Evolutionary conservation across 1,284 basidiomycete genomes (phyloP).

Genomic region (Trametes polyzona): DNA sequence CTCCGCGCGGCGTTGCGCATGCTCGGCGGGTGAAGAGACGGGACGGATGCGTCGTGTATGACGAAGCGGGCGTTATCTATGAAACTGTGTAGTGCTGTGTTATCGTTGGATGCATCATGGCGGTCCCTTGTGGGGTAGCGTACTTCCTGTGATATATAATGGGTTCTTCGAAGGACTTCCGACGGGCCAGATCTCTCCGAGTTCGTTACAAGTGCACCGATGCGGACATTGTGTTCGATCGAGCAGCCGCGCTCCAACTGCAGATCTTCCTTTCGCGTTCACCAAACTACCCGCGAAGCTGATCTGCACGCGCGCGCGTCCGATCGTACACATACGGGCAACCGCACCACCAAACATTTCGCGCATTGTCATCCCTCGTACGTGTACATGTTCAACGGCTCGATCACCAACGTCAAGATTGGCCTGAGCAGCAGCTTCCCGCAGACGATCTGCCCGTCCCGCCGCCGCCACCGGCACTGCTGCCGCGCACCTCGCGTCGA

Average conservation of each 20-base stretch:
- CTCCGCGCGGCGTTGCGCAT: constrained; percentile 73
- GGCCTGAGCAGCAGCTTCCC: neutral
- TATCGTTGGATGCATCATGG: neutral
- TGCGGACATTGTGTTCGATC: no score
- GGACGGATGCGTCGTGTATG: neutral
- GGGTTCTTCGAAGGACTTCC: neutral
- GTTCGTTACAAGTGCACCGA: neutral
- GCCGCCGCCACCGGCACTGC: neutral
- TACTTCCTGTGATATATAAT: constrained; percentile 13
- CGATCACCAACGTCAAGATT: neutral
- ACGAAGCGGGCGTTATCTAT: neutral
- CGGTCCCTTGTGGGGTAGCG: neutral
- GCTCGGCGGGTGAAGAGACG: constrained; percentile 52
- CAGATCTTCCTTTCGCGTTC: neutral
- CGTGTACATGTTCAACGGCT: neutral
- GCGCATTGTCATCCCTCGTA: neutral
- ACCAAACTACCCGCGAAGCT: neutral
- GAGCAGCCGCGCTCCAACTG: neutral
- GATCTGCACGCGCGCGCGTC: neutral
- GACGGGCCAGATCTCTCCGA: neutral
- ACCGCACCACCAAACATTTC: neutral
- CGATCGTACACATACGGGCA: neutral
- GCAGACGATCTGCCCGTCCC: neutral
- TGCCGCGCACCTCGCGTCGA: neutral
- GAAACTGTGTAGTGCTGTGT: constrained; percentile 1